Evolutionary conservation across 331 rosid genomes (phyloP), one percentile per base, ranked within the genome.

Genomic region (Cydonia oblonga): DNA sequence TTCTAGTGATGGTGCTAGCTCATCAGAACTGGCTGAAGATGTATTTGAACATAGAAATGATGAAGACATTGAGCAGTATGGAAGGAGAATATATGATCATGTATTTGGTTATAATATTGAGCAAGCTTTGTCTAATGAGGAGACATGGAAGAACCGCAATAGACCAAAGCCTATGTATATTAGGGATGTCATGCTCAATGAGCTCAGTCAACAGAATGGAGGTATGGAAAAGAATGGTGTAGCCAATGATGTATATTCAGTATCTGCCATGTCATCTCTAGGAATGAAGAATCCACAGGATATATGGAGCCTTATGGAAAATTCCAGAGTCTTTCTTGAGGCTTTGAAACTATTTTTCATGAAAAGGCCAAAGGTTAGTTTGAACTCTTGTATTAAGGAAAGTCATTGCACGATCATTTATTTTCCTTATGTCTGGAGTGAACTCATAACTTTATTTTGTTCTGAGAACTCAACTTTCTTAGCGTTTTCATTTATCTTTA

Each of bases 251-350:
- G 87, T 64, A 33, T 79, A 75, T 1, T 84, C 84, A 25, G 85
- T 87, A 53, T 95, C 99, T 82, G 92, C 96, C 65, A 95, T 91
- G 99, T 57, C 92, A 64, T 88, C 93, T 77, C 78, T 91, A 76
- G 97, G 96, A 75, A 83, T 91, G 90, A 95, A 95, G 88, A 95
- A 95, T 83, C 97, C 99, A 44, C 99, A 95, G 84, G 99, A 95
- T 69, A 83, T 91, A 71, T 95, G 99, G 99, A 87, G 96, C 82
- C 93, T 95, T 26, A 9, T 23, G 75, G 99, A 95, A 75, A 95
- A 90, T 79, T 81, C 96, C 33, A 86, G 81, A 82, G 81, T 95
- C 85, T 87, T 91, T 85, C 74, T 90, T 9, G 99, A 90, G 84
- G 84, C 97, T 57, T 60, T 91, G 75, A 87, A 81, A 69, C 84